These are phyloP conservation scores for Populus davidiana DNA, from an alignment of 345 rosid genomes.

Conservation along the genomic window DNA sequence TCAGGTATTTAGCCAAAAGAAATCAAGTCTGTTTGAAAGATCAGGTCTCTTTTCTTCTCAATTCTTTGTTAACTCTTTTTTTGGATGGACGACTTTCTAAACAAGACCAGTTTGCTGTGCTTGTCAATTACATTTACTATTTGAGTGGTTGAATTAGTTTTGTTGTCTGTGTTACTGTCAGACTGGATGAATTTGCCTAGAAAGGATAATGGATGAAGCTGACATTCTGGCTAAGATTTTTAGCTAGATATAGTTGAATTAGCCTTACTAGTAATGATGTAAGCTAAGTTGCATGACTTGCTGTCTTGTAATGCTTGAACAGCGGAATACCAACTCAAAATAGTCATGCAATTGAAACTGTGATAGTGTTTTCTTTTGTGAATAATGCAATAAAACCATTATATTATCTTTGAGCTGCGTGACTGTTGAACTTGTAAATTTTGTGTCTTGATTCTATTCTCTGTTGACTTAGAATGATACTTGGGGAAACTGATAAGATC, in stretches of 20 bases:
- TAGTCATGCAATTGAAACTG: background rate
- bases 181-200: background rate
- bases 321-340: background rate
- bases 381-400: background rate
- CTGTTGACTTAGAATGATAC: background rate
- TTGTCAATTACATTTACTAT: background rate
- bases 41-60: background rate
- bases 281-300: background rate
- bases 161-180: background rate
- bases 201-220: background rate
- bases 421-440: background rate
- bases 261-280: background rate
- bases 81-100: background rate
- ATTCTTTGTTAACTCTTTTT: background rate
- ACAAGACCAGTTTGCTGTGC: background rate
- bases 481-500: background rate
- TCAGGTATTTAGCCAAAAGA: slow-evolving; percentile 49
- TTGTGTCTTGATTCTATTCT: background rate
- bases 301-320: background rate
- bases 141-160: background rate
- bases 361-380: background rate
- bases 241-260: background rate
- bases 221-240: background rate
- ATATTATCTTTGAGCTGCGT: background rate
- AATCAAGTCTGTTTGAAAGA: background rate